Evolutionary conservation across 2,329 filamentous ascomycete genomes (phyloP).

Genomic region (Alternaria arborescens): DNA sequence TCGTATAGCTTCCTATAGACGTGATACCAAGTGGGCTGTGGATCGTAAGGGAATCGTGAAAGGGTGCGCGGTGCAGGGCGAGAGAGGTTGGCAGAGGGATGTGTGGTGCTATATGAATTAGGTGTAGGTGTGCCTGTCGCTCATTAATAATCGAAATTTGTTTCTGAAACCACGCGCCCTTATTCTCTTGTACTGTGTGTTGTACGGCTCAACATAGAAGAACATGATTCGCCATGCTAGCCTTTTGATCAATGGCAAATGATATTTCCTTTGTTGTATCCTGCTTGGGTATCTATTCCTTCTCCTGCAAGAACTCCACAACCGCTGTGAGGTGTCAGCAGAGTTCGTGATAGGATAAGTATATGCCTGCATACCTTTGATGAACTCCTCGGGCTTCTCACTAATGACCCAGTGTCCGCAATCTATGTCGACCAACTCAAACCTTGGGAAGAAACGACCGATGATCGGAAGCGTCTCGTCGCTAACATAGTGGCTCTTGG

Average conservation of each 20-base stretch:
- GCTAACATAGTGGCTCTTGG: constrained; percentile 78
- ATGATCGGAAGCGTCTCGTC: constrained; percentile 83
- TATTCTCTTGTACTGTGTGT: not conserved
- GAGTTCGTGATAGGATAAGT: fast-evolving
- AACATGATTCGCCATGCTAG: not conserved
- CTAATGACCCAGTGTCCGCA: constrained; percentile 89
- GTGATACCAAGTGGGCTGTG: not conserved
- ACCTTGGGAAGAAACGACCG: constrained; percentile 82
- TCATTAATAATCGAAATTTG: not conserved
- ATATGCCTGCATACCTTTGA: constrained; percentile 65
- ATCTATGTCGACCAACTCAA: constrained; percentile 76
- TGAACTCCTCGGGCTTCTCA: constrained; percentile 84
- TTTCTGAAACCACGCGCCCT: not conserved
- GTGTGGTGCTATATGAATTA: not conserved
- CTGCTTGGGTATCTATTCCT: constrained; percentile 36
- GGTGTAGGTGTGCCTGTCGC: not conserved
- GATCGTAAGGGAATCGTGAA: not conserved
- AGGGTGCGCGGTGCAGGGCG: not conserved
- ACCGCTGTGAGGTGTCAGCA: constrained; percentile 59
- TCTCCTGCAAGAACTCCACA: constrained; percentile 69
- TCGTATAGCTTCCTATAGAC: constrained; percentile 4
- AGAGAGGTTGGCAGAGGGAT: not conserved
- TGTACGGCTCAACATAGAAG: not conserved
- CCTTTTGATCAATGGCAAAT: not conserved
- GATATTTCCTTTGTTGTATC: not conserved